Percentiles rank a stretch among this genome's conserved stretches.
Evolutionary conservation across 2,329 filamentous ascomycete genomes (phyloP).

Genomic region (Stachybotrys echinatus): DNA sequence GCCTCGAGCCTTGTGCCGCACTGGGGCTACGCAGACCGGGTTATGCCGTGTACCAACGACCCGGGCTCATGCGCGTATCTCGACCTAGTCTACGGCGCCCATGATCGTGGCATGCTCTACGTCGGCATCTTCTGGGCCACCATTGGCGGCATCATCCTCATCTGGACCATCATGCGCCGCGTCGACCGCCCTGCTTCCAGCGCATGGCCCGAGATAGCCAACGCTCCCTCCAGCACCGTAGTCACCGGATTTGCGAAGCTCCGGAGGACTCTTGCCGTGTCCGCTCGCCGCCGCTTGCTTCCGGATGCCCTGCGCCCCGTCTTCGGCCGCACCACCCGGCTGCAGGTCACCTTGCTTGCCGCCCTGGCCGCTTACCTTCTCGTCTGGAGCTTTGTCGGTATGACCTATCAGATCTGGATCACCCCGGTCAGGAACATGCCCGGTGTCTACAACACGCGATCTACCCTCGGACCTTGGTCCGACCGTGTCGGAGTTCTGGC

Average conservation of each 20-base stretch:
- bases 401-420: constrained; percentile 63
- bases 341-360: constrained; percentile 59
- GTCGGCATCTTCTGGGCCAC: constrained; percentile 44
- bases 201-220: constrained; percentile 7
- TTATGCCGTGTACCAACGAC: constrained; percentile 40
- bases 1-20: constrained; percentile 31
- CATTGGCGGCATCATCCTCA: constrained; percentile 34
- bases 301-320: constrained; percentile 51
- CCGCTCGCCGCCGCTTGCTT: constrained; percentile 49
- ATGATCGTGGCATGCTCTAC: constrained; percentile 46
- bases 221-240: constrained; percentile 13
- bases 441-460: constrained; percentile 57
- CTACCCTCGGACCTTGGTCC: constrained; percentile 60
- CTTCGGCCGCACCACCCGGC: constrained; percentile 63
- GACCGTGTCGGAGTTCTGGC: constrained; percentile 67
- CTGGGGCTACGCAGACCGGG: constrained; percentile 42
- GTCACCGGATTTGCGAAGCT: constrained; percentile 18
- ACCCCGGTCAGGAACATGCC: constrained; percentile 58
- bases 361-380: constrained; percentile 57
- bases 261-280: constrained; percentile 31
- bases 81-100: constrained; percentile 43
- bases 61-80: constrained; percentile 44
- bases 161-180: constrained; percentile 30
- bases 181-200: constrained; percentile 19
- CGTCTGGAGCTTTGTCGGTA: constrained; percentile 65